Evolutionary conservation across 805 yeast genomes (phyloP), one percentile per base, ranked within the genome.

Genomic region (Peterozyma xylosa): DNA sequence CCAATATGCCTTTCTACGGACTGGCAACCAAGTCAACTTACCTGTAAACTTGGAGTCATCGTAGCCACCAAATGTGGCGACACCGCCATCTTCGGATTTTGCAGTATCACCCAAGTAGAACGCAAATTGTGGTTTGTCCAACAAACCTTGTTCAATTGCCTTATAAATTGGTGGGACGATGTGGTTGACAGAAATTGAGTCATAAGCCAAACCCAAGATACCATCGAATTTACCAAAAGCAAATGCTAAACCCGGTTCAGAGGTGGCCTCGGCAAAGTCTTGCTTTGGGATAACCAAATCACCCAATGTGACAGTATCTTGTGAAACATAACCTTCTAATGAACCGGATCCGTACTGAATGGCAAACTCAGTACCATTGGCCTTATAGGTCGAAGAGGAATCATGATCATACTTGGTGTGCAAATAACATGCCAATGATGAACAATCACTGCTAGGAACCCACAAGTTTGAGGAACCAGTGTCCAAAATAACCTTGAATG

Each of bases 1-100:
- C 99, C 99, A 93, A 78, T 93, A 93, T 32, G 98, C 99, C 81
- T 90, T 89, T 77, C 99, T 87, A 74, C 99, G 88, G 50, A 93
- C 95, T 47, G 99, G 99, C 67, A 93, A 77, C 89, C 95, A 89
- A 42, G 91, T 86, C 58, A 93, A 76, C 54, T 91, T 79, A 53
- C 99, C 99, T 41, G 71, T 67, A 66, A 70, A 88, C 62, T 80
- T 77, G 49, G 81, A 62, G 54, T 80, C 74, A 60, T 91, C 97
- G 53, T 82, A 72, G 54, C 99, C 99, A 63, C 99, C 99, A 60
- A 93, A 87, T 30, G 96, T 87, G 53, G 93, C 96, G 53, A 83
- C 78, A 57, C 99, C 98, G 42, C 96, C 96, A 46, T 75, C 74
- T 52, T 76, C 82, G 50, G 76, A 74, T 56, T 79, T 78, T 46